Percentiles rank a stretch among this genome's conserved stretches.
phyloP scores from a whole-genome alignment of 2,329 filamentous ascomycete species.

The Diaporthe citri region DNA sequence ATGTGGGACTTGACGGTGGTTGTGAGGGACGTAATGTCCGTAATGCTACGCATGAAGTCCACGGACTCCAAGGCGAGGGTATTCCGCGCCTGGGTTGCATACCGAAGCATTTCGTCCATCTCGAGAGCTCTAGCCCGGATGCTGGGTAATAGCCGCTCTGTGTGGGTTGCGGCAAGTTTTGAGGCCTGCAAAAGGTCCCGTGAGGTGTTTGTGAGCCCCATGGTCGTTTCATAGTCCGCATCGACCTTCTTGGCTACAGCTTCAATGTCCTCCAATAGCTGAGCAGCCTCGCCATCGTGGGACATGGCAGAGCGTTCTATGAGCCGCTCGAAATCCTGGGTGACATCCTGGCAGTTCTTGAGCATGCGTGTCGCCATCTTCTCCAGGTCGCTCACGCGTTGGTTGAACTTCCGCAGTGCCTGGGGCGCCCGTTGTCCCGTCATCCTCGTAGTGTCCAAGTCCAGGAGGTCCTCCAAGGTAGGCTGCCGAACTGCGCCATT shows the following conservation, averaged over 20 bases:
- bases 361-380: constrained; percentile 71
- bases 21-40: constrained; percentile 81
- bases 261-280: constrained; percentile 86
- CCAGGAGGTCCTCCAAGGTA: constrained; percentile 81
- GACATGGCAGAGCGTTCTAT: constrained; percentile 66
- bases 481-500: constrained; percentile 60
- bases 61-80: constrained; percentile 74
- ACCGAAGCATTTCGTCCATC: constrained; percentile 71
- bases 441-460: constrained; percentile 77
- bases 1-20: constrained; percentile 80
- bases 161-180: constrained; percentile 73
- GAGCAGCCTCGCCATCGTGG: constrained; percentile 73
- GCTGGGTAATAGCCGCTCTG: constrained; percentile 71
- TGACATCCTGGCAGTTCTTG: constrained; percentile 70
- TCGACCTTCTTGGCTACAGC: constrained; percentile 88
- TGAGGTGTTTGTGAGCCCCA: constrained; percentile 75
- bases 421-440: constrained; percentile 75
- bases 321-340: constrained; percentile 73
- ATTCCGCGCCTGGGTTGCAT: constrained; percentile 76
- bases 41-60: constrained; percentile 84
- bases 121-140: constrained; percentile 68
- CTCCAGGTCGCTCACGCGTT: constrained; percentile 72
- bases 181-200: constrained; percentile 71
- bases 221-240: constrained; percentile 84
- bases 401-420: constrained; percentile 70